Conservation (phyloP, 1,284 basidiomycete species). For the Fomitopsis betulina region DNA sequence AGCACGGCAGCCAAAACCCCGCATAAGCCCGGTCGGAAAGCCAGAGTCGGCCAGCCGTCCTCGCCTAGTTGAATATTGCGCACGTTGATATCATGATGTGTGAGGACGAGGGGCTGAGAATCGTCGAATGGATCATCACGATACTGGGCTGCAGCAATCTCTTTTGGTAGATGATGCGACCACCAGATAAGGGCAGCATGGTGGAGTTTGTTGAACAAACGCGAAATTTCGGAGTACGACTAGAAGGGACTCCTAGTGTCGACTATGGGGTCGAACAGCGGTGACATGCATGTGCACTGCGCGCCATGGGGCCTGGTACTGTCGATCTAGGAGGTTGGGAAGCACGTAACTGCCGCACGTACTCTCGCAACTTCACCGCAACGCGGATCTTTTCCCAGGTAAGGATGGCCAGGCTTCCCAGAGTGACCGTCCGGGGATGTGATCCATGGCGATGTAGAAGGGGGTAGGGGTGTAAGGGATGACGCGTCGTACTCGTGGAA, state of each 20-base stretch:
- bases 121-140: slow-evolving; percentile 7
- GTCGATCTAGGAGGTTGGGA: neutral
- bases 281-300: neutral
- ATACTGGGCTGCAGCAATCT: neutral
- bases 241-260: slow-evolving; percentile 7
- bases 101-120: neutral
- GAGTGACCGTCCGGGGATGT: neutral
- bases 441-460: neutral
- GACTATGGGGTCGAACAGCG: neutral
- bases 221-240: slow-evolving; percentile 6
- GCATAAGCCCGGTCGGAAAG: neutral
- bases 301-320: neutral
- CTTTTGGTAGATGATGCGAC: neutral
- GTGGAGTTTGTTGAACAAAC: slow-evolving; percentile 7
- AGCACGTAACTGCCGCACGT: neutral
- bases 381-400: neutral
- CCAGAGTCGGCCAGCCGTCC: neutral
- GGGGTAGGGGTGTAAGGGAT: too few species aligned
- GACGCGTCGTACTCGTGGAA: neutral
- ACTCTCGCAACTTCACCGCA: neutral
- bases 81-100: neutral
- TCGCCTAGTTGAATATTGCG: neutral
- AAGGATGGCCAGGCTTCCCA: neutral
- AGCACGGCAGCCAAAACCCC: neutral
- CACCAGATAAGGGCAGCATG: neutral